Evolutionary conservation across 2,329 filamentous ascomycete species (phyloP).

Genomic region (Penicillium psychrosexuale): DNA sequence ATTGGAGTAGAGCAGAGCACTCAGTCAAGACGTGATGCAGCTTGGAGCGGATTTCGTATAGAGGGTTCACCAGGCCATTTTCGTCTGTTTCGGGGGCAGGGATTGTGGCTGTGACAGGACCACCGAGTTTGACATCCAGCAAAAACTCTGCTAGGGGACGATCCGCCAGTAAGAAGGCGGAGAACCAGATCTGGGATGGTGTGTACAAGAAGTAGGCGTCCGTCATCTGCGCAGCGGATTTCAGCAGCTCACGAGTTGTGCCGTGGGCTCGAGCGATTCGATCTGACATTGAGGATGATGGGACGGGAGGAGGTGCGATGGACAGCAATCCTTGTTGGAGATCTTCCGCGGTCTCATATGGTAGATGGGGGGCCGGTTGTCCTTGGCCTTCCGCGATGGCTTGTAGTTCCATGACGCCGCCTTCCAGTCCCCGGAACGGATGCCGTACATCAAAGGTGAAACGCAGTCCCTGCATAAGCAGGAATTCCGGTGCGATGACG

Average conservation of each 20-base stretch:
- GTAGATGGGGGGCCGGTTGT: conserved; percentile 30
- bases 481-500: conserved; percentile 85
- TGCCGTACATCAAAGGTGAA: conserved; percentile 94
- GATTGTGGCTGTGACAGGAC: conserved; percentile 15
- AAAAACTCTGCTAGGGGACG: conserved; percentile 45
- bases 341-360: conserved; percentile 30
- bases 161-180: conserved; percentile 74
- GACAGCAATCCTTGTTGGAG: conserved; percentile 31
- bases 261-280: conserved; percentile 64
- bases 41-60: conserved; percentile 37
- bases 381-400: conserved; percentile 62
- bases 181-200: conserved; percentile 88
- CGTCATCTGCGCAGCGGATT: conserved; percentile 77
- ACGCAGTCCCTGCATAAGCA: conserved; percentile 84
- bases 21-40: conserved; percentile 36
- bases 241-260: conserved; percentile 70
- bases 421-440: conserved; percentile 83
- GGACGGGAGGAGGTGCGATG: conserved; percentile 29
- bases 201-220: conserved; percentile 98
- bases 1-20: conserved; percentile 41
- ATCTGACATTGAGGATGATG: conserved; percentile 35
- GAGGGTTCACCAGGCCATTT: conserved; percentile 18
- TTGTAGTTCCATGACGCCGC: conserved; percentile 76
- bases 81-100: conserved; percentile 2
- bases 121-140: conserved; percentile 44